Percentiles rank a stretch among this genome's conserved stretches.
These are phyloP conservation scores for Ascocoryne sarcoides DNA, from an alignment of 2,329 filamentous ascomycete species.

Conservation along the genomic window DNA sequence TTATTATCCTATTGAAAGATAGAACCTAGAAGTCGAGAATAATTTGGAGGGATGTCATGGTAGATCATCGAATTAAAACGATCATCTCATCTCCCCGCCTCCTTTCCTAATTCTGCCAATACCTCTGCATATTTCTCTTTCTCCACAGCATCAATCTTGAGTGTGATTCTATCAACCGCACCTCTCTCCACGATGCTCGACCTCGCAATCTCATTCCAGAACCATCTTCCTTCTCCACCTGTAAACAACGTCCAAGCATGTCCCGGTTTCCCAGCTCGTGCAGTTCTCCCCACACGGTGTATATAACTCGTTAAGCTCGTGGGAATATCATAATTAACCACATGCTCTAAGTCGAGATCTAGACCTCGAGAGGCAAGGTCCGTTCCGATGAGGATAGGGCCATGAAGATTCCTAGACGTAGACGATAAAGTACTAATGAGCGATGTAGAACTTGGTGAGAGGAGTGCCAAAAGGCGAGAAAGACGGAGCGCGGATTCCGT, in stretches of 20 bases:
- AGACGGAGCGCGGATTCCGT: conserved; percentile 83
- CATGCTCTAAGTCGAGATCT: conserved; percentile 73
- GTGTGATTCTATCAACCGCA: conserved; percentile 37
- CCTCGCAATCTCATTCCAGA: conserved; percentile 73
- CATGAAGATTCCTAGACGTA: conserved; percentile 47
- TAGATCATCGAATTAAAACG: too few species aligned
- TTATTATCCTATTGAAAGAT: too few species aligned
- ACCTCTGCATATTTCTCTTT: conserved; percentile 41
- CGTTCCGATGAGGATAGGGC: conserved; percentile 70
- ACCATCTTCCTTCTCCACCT: conserved; percentile 74
- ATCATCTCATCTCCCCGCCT: conserved; percentile 11
- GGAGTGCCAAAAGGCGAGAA: conserved; percentile 64
- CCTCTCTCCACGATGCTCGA: conserved; percentile 37
- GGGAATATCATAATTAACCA: conserved; percentile 91
- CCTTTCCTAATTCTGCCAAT: conserved; percentile 31
- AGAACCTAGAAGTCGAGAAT: too few species aligned
- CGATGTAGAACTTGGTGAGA: conserved; percentile 49
- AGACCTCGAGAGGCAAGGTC: conserved; percentile 90
- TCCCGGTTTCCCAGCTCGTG: conserved; percentile 67
- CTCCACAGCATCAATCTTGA: conserved; percentile 33
- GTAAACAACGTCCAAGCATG: conserved; percentile 81
- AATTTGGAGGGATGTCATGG: too few species aligned
- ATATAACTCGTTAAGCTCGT: conserved; percentile 75
- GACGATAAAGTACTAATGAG: conserved; percentile 66
- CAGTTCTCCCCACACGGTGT: conserved; percentile 85